Evolutionary conservation across 192 early-diverging fungal genomes (phyloP).

Genomic region (Coemansia sp.): DNA sequence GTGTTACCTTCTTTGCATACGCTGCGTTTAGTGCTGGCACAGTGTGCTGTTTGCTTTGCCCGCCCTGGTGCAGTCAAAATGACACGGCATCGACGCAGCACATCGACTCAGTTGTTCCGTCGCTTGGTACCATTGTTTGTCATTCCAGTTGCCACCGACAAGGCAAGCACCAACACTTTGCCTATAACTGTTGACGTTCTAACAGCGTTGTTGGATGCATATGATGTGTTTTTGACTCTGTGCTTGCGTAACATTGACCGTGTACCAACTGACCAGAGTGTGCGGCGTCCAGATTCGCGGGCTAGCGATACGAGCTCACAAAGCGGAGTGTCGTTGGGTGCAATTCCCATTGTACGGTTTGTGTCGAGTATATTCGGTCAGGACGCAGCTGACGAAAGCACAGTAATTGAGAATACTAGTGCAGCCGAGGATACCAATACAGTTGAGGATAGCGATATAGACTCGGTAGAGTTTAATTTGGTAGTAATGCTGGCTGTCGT

Average conservation of each 20-base stretch:
- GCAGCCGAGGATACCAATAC: background rate
- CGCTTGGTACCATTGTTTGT: slow-evolving; percentile 35
- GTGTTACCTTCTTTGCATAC: slow-evolving; percentile 40
- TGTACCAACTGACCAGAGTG: background rate
- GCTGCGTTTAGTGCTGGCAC: slow-evolving; percentile 33
- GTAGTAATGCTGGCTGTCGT: slow-evolving; percentile 26
- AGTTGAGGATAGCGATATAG: background rate
- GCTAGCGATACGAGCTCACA: slow-evolving; percentile 21
- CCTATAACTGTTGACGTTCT: slow-evolving; percentile 22
- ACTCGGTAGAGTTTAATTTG: slow-evolving; percentile 18
- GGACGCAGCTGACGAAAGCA: background rate
- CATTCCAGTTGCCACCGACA: slow-evolving; percentile 9
- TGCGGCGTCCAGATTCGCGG: slow-evolving; percentile 24
- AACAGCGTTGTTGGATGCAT: slow-evolving; percentile 27
- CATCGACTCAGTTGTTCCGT: slow-evolving; percentile 12
- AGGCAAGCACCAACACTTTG: background rate
- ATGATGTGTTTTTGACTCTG: slow-evolving; percentile 35
- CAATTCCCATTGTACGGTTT: slow-evolving; percentile 31
- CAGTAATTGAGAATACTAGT: background rate
- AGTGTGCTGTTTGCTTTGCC: slow-evolving; percentile 33
- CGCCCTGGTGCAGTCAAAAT: slow-evolving; percentile 3
- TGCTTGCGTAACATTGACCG: slow-evolving; percentile 29
- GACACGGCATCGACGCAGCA: slow-evolving; percentile 4
- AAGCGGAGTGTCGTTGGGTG: slow-evolving; percentile 11
- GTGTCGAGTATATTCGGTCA: slow-evolving; percentile 39